These are phyloP conservation scores for Daldinia loculata DNA, from an alignment of 495 filamentous ascomycete species.

Conservation along the genomic window DNA sequence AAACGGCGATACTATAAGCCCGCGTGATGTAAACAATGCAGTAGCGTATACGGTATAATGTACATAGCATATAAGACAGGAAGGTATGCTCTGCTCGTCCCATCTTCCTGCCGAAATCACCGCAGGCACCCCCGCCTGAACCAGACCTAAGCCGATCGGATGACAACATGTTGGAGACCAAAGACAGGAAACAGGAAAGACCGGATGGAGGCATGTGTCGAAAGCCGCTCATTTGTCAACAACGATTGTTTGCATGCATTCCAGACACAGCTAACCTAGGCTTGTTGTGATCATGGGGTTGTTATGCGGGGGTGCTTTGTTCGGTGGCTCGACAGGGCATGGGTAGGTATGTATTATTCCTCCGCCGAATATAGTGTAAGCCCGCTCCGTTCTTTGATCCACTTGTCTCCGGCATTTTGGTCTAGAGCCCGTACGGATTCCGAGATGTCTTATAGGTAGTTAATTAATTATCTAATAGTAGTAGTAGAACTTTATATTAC, in stretches of 20 bases:
- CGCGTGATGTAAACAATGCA: constrained; percentile 21
- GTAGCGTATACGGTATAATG: background rate
- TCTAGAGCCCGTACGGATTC: constrained; percentile 2
- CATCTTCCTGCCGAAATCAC: constrained; percentile 36
- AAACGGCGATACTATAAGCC: constrained; percentile 6
- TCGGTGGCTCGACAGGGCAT: constrained; percentile 12
- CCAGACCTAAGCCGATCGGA: constrained; percentile 6
- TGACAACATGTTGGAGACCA: constrained; percentile 23
- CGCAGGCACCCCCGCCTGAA: constrained; percentile 28
- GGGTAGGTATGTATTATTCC: constrained; percentile 3
- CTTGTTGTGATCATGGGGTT: constrained; percentile 3
- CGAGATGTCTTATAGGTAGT: background rate
- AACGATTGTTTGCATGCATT: constrained; percentile 14
- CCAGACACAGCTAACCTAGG: constrained; percentile 5
- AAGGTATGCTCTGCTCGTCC: constrained; percentile 18
- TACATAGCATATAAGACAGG: background rate
- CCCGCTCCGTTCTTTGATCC: constrained; percentile 12
- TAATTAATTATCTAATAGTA: background rate
- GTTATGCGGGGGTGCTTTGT: constrained; percentile 13
- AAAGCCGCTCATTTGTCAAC: constrained; percentile 3
- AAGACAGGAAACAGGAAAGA: constrained; percentile 13
- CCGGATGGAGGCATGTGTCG: constrained; percentile 16
- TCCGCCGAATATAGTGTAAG: constrained; percentile 22
- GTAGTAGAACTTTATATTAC: background rate
- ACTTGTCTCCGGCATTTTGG: constrained; percentile 26